Percentiles rank a stretch among this genome's conserved stretches.
Conservation (phyloP, 176 grass and related monocot genomes). For the Miscanthus lutarioriparius region DNA sequence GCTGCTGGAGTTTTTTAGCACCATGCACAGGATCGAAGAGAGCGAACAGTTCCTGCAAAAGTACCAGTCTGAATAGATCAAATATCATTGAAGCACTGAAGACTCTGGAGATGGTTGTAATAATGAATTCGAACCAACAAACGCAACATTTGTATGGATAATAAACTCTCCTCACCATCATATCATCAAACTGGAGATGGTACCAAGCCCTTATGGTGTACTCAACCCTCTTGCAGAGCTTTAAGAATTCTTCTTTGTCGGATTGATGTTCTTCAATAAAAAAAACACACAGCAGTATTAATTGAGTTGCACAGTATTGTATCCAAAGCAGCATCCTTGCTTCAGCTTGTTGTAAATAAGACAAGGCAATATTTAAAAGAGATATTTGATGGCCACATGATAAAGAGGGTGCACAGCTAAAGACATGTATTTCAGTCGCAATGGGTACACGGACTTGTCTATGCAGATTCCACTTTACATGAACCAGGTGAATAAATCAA, state of each 20-base stretch:
- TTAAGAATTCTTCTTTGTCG: slow-evolving; percentile 81
- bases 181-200: slow-evolving; percentile 96
- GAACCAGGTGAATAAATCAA: slow-evolving; percentile 21
- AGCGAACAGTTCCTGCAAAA: slow-evolving; percentile 79
- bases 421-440: slow-evolving; percentile 1
- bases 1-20: slow-evolving; percentile 71
- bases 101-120: background rate
- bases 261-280: slow-evolving; percentile 54
- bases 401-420: background rate
- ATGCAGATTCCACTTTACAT: slow-evolving; percentile 11
- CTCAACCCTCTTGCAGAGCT: slow-evolving; percentile 90
- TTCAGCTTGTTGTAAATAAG: slow-evolving; percentile 20
- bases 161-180: slow-evolving; percentile 66
- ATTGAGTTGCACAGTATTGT: background rate
- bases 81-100: slow-evolving; percentile 26
- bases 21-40: slow-evolving; percentile 89
- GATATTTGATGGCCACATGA: slow-evolving; percentile 18
- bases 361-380: slow-evolving; percentile 10
- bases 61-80: slow-evolving; percentile 26
- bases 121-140: background rate
- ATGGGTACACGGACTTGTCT: slow-evolving; percentile 11
- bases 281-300: slow-evolving; percentile 36
- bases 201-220: slow-evolving; percentile 95
- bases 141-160: background rate
- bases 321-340: background rate